Evolutionary conservation across 257 asterid genomes (phyloP).

Genomic region (Orobanche coerulescens): DNA sequence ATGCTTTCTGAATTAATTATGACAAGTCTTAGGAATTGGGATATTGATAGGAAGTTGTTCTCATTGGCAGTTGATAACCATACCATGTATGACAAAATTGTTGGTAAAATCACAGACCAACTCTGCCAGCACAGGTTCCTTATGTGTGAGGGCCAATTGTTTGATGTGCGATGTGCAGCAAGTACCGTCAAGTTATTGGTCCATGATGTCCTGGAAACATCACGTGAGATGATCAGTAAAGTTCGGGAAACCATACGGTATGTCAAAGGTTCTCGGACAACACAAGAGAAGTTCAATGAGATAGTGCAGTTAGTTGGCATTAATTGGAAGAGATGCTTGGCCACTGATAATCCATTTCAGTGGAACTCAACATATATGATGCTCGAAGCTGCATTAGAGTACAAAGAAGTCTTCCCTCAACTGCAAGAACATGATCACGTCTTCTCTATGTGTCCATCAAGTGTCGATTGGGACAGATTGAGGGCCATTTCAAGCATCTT

Average conservation of each 20-base stretch:
- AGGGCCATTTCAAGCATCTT: slow-evolving; percentile 57
- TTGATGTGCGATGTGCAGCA: slow-evolving; percentile 84
- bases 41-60: slow-evolving; percentile 73
- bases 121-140: slow-evolving; percentile 72
- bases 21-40: slow-evolving; percentile 68
- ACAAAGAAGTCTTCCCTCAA: slow-evolving; percentile 60
- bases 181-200: slow-evolving; percentile 74
- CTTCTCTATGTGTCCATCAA: slow-evolving; percentile 47
- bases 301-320: slow-evolving; percentile 54
- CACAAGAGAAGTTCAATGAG: slow-evolving; percentile 72
- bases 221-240: slow-evolving; percentile 52
- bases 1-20: slow-evolving; percentile 53
- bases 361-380: slow-evolving; percentile 78
- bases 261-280: slow-evolving; percentile 54
- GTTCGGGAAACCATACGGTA: slow-evolving; percentile 61
- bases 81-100: slow-evolving; percentile 48
- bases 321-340: slow-evolving; percentile 41
- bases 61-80: slow-evolving; percentile 66
- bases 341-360: slow-evolving; percentile 49
- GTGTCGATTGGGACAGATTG: slow-evolving; percentile 70
- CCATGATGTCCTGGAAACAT: slow-evolving; percentile 60
- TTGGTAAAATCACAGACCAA: slow-evolving; percentile 60
- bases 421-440: slow-evolving; percentile 67
- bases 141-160: slow-evolving; percentile 79
- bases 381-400: slow-evolving; percentile 77